phyloP scores from a whole-genome alignment of 495 filamentous ascomycete genomes.

The Halenospora varia region DNA sequence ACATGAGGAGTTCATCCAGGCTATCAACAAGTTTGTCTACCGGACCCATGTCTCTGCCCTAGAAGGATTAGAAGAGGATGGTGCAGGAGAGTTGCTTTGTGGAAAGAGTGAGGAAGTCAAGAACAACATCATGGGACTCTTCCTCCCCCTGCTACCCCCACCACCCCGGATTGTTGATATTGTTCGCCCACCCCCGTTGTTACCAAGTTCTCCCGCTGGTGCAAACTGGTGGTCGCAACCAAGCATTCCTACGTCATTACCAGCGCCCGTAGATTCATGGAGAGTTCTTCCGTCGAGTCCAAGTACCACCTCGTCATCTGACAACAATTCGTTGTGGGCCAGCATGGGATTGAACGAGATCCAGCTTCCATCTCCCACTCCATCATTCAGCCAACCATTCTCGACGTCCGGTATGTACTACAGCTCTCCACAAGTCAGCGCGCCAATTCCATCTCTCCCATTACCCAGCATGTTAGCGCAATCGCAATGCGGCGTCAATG shows the following conservation, averaged over 20 bases:
- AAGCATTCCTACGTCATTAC: conserved; percentile 43
- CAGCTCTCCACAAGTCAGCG: conserved; percentile 56
- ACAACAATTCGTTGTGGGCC: conserved; percentile 77
- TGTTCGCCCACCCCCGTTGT: conserved; percentile 75
- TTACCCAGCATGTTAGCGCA: conserved; percentile 86
- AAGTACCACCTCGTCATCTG: conserved; percentile 64
- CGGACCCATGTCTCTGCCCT: conserved; percentile 84
- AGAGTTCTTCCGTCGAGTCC: conserved; percentile 88
- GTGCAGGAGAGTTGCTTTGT: conserved; percentile 86
- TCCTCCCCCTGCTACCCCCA: conserved; percentile 86
- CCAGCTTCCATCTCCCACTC: conserved; percentile 63
- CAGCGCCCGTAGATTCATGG: conserved; percentile 84
- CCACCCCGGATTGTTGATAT: conserved; percentile 91
- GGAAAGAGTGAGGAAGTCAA: conserved; percentile 95
- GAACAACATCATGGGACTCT: conserved; percentile 74
- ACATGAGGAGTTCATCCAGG: conserved; percentile 95
- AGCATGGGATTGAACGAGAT: conserved; percentile 68
- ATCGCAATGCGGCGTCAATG: conserved; percentile 74
- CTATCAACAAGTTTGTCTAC: conserved; percentile 96
- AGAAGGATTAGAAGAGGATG: conserved; percentile 96
- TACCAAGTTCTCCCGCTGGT: conserved; percentile 78
- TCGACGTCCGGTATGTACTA: conserved; percentile 62
- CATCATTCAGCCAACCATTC: conserved; percentile 76
- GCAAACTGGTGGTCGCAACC: conserved; percentile 77
- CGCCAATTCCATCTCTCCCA: conserved; percentile 73